A percentile compares a stretch with the other conserved stretches of the same genome.
phyloP scores from a whole-genome alignment of 768 basidiomycete genomes.

The Termitomyces sp. region DNA sequence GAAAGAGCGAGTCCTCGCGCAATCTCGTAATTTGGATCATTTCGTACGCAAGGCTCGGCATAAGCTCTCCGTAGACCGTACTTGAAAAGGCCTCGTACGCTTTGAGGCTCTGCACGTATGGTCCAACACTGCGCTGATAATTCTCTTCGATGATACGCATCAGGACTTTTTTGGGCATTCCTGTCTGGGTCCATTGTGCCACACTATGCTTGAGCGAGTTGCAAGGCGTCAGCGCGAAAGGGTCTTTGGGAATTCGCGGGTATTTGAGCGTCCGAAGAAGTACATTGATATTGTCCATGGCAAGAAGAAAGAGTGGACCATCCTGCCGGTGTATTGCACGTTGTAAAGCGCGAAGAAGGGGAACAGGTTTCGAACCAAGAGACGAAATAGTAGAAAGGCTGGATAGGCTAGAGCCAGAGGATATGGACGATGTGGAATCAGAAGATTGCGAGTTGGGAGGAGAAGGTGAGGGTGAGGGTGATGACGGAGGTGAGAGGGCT shows the following conservation, averaged over 20 bases:
- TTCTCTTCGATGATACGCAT: slow-evolving; percentile 84
- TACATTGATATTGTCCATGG: slow-evolving; percentile 59
- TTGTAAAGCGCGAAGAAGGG: slow-evolving; percentile 55
- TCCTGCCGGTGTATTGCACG: slow-evolving; percentile 67
- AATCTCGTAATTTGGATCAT: slow-evolving; percentile 56
- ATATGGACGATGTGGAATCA: slow-evolving; percentile 23
- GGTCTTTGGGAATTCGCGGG: slow-evolving; percentile 49
- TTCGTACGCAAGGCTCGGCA: slow-evolving; percentile 77
- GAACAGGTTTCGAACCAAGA: slow-evolving; percentile 21
- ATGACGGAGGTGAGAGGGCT: slow-evolving; percentile 29
- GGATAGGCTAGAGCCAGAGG: slow-evolving; percentile 25
- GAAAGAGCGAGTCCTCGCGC: slow-evolving; percentile 59
- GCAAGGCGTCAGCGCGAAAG: slow-evolving; percentile 37
- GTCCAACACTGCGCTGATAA: slow-evolving; percentile 92
- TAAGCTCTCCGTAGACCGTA: slow-evolving; percentile 87
- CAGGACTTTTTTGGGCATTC: slow-evolving; percentile 62
- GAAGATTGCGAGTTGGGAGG: slow-evolving; percentile 35
- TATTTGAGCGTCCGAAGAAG: slow-evolving; percentile 65
- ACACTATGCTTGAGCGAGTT: slow-evolving; percentile 50
- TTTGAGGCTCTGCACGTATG: slow-evolving; percentile 75
- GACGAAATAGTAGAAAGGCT: slow-evolving; percentile 28
- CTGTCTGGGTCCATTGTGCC: slow-evolving; percentile 45
- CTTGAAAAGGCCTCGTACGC: slow-evolving; percentile 82
- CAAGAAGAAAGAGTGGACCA: slow-evolving; percentile 66
- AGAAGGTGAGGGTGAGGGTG: slow-evolving; percentile 36